phyloP scores from a whole-genome alignment of 2,329 filamentous ascomycete genomes.

The Phialophora chinensis region DNA sequence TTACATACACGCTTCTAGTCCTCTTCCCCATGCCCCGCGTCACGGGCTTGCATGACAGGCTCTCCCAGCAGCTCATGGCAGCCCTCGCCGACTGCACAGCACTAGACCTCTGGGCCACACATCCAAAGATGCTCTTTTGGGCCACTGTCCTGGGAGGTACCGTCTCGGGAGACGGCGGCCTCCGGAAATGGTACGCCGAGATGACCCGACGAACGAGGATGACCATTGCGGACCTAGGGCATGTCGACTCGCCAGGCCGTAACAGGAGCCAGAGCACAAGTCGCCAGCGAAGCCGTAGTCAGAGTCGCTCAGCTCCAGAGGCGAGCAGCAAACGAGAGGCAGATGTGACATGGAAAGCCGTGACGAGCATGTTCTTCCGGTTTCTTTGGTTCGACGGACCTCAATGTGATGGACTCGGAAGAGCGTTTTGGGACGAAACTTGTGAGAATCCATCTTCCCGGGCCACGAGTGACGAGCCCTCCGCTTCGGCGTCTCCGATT shows the following conservation, averaged over 20 bases:
- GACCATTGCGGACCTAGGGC: not conserved
- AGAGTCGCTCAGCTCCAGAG: not conserved
- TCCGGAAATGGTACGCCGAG: slow-evolving; percentile 11
- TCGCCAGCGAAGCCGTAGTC: not conserved
- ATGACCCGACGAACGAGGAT: slow-evolving; percentile 8
- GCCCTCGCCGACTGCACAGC: slow-evolving; percentile 39
- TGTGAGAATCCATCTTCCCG: not conserved
- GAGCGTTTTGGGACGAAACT: slow-evolving; percentile 13
- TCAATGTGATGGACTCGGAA: slow-evolving; percentile 18
- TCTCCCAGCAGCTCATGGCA: slow-evolving; percentile 41
- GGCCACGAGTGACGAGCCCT: not conserved
- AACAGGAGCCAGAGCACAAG: not conserved
- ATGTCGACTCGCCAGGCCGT: not conserved
- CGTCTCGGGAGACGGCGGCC: slow-evolving; percentile 37
- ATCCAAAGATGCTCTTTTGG: slow-evolving; percentile 44
- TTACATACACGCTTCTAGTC: slow-evolving; percentile 47
- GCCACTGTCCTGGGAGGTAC: slow-evolving; percentile 47
- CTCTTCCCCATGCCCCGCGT: slow-evolving; percentile 48
- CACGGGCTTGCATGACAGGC: slow-evolving; percentile 43
- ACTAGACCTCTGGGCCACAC: slow-evolving; percentile 40
- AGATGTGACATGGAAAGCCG: slow-evolving; percentile 12
- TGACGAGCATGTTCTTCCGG: slow-evolving; percentile 9
- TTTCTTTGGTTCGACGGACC: slow-evolving; percentile 26
- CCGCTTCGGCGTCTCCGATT: not conserved
- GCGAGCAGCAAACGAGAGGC: not conserved